phyloP scores from a whole-genome alignment of 2,329 filamentous ascomycete species.

The Ophiostoma sp. region DNA sequence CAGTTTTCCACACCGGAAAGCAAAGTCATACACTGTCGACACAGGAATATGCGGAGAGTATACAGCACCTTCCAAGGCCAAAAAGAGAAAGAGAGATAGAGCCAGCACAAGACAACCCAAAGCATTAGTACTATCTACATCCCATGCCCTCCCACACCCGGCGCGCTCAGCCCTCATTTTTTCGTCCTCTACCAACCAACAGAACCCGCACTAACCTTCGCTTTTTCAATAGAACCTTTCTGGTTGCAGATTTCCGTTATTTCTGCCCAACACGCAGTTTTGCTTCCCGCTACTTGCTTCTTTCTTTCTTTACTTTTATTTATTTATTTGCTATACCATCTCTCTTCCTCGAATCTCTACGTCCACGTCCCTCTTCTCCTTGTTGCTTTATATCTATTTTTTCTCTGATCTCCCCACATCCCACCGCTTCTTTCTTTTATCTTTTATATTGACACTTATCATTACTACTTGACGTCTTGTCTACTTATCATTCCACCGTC shows the following conservation, averaged over 20 bases:
- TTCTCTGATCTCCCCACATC: constrained; percentile 3
- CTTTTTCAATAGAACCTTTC: constrained; percentile 23
- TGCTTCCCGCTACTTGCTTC: neutral
- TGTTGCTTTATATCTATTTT: constrained; percentile 11
- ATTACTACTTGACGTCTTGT: neutral
- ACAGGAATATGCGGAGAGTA: neutral
- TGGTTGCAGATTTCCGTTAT: constrained; percentile 17
- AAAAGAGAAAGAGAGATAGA: constrained; percentile 12
- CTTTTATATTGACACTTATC: neutral
- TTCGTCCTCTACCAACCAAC: constrained; percentile 17
- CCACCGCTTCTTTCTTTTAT: neutral
- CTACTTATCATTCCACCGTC: constrained; percentile 11
- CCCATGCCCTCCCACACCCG: constrained; percentile 19
- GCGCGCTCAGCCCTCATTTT: constrained; percentile 26
- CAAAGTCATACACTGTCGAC: neutral
- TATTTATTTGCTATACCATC: neutral
- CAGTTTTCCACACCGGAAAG: neutral
- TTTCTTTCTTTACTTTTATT: constrained; percentile 8
- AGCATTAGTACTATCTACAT: neutral
- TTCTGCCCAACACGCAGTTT: constrained; percentile 25
- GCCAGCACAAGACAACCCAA: neutral
- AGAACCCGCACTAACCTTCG: constrained; percentile 25
- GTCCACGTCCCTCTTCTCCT: neutral
- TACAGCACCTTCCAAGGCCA: constrained; percentile 4
- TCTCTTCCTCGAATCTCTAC: neutral